Conservation (phyloP, 2,329 filamentous ascomycete species). For the Trichoderma oligosporum region DNA sequence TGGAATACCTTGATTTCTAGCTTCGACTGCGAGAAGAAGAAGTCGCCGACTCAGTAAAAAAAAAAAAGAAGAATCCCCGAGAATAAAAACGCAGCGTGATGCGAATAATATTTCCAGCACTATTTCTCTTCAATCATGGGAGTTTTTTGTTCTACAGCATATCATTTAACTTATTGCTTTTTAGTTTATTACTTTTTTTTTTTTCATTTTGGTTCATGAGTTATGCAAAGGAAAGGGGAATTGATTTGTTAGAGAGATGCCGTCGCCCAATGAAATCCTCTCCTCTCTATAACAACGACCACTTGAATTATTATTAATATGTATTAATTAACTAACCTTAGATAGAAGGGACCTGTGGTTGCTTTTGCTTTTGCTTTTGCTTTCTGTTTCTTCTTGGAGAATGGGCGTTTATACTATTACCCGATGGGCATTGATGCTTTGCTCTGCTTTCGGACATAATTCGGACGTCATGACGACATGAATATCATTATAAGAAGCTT, state of each 20-base stretch:
- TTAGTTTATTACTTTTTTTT: too few relatives aligned
- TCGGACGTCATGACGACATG: constrained; percentile 16
- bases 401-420: constrained; percentile 16
- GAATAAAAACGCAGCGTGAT: too few relatives aligned
- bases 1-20: constrained; percentile 42
- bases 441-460: constrained; percentile 13
- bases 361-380: neutral
- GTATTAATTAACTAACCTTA: neutral
- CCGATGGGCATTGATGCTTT: neutral
- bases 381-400: neutral
- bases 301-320: too few relatives aligned
- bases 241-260: too few relatives aligned
- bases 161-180: too few relatives aligned
- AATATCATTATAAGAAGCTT: neutral
- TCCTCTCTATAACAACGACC: neutral
- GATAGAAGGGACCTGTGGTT: neutral
- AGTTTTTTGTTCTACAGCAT: too few relatives aligned
- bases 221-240: neutral
- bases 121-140: too few relatives aligned
- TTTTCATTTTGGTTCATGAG: neutral
- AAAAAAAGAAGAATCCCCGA: too few relatives aligned
- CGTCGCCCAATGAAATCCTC: neutral
- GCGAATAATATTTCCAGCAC: too few relatives aligned
- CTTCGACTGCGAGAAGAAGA: constrained; percentile 31
- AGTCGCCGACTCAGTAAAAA: neutral